Base-by-base conservation (phyloP, 2,329 filamentous ascomycete species). In the Scedosporium minutisporum region DNA sequence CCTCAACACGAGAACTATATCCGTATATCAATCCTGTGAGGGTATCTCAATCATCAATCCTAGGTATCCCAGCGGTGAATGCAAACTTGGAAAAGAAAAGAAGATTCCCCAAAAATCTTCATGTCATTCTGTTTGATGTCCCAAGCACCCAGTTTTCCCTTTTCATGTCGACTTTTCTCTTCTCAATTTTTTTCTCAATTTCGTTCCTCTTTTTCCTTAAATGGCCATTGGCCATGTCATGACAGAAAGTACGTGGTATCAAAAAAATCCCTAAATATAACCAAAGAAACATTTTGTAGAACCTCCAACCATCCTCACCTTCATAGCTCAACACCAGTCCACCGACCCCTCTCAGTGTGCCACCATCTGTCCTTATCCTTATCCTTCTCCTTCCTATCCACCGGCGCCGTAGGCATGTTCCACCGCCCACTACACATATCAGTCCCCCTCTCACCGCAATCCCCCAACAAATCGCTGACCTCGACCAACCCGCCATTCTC, bases 401-500 rank as follows among this genome's bases (percentile, higher is more conserved):
- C 67, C 44, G 71, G 67, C 16, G 73, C 72, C 18, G 73, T 71
- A 9, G 70, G 68, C 59, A 71, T 68, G 63, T 82, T 82, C 80
- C 80, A 82, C 53, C 75, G 72, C 0, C 80, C 80, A 3, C 68
- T 75, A 63, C 80, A 82, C 7, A 76, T 77, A 18, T 72, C 72
- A 1, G 72, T 69, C 6, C 67, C 69, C 0, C 55, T 65, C 23
- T 73, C 75, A 68, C 85, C 83, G 1, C 75, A 69, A 23, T 79
- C 77, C 1, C 73, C 72, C 7, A 83, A 66, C 16, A 87, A 66
- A 60, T 85, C 82, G 4, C 75, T 70, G 3, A 85, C 72, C 46
- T 80, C 80, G 0, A 83, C 75, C 2, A 87, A 72, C 1, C 83
- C 82, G 16, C 84, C 82, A 58, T 81, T 78, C 33, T 83, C 81